Evolutionary conservation across 257 asterid species (phyloP).

Genomic region (Gentiana dahurica): DNA sequence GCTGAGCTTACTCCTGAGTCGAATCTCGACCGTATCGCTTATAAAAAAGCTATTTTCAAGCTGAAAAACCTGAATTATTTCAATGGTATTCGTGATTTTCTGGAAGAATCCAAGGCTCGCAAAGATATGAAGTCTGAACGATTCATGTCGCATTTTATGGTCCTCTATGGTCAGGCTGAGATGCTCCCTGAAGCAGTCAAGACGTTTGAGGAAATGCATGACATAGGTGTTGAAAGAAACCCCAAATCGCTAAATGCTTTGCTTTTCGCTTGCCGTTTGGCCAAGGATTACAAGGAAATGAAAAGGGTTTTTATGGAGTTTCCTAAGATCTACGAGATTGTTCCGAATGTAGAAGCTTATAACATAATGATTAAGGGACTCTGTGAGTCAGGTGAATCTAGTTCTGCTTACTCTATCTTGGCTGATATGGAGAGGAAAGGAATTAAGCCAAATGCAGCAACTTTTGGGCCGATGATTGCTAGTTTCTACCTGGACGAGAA

Average conservation of each 20-base stretch:
- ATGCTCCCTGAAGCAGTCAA: constrained; percentile 40
- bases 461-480: constrained; percentile 43
- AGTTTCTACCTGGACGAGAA: constrained; percentile 66
- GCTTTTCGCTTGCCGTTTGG: constrained; percentile 54
- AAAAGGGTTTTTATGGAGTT: constrained; percentile 51
- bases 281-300: constrained; percentile 44
- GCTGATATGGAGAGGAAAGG: constrained; percentile 68
- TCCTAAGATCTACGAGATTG: constrained; percentile 43
- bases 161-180: constrained; percentile 70
- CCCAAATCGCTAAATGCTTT: constrained; percentile 54
- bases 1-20: constrained; percentile 59
- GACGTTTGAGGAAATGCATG: constrained; percentile 60
- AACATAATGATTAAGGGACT: constrained; percentile 63
- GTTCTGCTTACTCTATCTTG: constrained; percentile 44
- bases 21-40: constrained; percentile 63
- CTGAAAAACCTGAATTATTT: constrained; percentile 37
- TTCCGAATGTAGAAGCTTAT: constrained; percentile 58
- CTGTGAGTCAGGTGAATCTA: constrained; percentile 51
- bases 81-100: constrained; percentile 41
- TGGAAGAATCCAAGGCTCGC: constrained; percentile 40
- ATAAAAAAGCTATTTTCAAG: constrained; percentile 42
- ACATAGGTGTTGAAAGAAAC: constrained; percentile 33
- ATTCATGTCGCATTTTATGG: constrained; percentile 38
- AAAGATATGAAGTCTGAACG: constrained; percentile 38
- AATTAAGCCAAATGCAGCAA: constrained; percentile 35